Evolutionary conservation across 176 grass and related monocot genomes (phyloP).

Genomic region (Cenchrus americanus): DNA sequence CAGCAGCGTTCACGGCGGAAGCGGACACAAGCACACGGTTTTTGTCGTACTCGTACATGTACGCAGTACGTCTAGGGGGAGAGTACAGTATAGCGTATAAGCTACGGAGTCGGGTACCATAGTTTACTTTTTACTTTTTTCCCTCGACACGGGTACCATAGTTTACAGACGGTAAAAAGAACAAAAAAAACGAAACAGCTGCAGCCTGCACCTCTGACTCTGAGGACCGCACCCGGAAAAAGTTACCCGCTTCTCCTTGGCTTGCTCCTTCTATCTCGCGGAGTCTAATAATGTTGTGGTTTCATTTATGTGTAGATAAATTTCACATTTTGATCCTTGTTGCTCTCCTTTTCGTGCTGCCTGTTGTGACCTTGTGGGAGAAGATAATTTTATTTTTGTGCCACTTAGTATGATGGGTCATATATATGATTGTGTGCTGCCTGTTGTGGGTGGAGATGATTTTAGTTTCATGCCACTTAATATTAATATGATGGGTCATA

Average conservation of each 20-base stretch:
- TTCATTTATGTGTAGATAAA: no score
- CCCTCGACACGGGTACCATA: background rate
- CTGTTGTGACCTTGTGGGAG: no score
- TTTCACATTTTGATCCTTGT: no score
- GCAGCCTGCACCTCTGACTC: conserved; percentile 19
- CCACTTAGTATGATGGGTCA: no score
- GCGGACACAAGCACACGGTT: background rate
- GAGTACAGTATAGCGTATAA: background rate
- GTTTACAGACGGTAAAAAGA: conserved; percentile 6
- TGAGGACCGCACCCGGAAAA: conserved; percentile 22
- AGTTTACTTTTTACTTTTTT: conserved; percentile 24
- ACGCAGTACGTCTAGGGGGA: background rate
- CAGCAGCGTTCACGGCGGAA: background rate
- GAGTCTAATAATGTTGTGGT: no score
- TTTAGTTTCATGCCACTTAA: no score
- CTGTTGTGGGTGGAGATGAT: no score
- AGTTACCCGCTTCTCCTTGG: conserved; percentile 33
- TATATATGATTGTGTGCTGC: no score
- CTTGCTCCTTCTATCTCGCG: no score
- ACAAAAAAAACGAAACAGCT: background rate
- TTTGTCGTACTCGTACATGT: background rate
- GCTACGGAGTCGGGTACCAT: background rate
- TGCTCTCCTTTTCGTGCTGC: no score
- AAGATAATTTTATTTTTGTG: no score
- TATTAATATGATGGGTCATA: no score